Conservation (phyloP, 306 rosid genomes). For the Vigna angularis region DNA sequence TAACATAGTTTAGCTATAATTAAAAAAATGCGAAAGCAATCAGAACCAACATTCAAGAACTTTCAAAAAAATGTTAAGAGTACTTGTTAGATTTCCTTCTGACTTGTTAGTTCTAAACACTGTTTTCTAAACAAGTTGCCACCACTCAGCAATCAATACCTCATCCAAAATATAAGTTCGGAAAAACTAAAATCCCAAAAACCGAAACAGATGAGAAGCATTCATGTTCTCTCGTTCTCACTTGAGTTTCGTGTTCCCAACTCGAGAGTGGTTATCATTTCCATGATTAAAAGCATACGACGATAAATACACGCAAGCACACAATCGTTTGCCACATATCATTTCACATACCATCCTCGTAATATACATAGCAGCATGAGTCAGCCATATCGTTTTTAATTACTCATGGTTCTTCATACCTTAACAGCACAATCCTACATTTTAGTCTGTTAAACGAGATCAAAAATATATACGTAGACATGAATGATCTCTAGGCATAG, state of each 20-base stretch:
- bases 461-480: too few species aligned
- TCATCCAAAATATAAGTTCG: neutral
- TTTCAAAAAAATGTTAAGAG: neutral
- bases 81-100: neutral
- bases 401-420: neutral
- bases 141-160: neutral
- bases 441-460: too few species aligned
- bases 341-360: neutral
- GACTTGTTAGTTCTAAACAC: neutral
- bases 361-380: neutral
- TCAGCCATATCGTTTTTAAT: neutral
- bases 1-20: neutral
- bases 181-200: neutral
- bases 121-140: neutral
- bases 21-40: constrained; percentile 22
- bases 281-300: neutral
- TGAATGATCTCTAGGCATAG: neutral
- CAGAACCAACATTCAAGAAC: constrained; percentile 13
- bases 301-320: constrained; percentile 25
- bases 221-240: neutral
- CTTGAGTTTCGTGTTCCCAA: neutral
- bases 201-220: neutral
- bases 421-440: too few species aligned
- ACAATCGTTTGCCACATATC: neutral
- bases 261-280: neutral